Percentiles rank a stretch among this genome's conserved stretches.
These are phyloP conservation scores for Fusarium zealandicum DNA, from an alignment of 2,329 filamentous ascomycete species.

Conservation along the genomic window DNA sequence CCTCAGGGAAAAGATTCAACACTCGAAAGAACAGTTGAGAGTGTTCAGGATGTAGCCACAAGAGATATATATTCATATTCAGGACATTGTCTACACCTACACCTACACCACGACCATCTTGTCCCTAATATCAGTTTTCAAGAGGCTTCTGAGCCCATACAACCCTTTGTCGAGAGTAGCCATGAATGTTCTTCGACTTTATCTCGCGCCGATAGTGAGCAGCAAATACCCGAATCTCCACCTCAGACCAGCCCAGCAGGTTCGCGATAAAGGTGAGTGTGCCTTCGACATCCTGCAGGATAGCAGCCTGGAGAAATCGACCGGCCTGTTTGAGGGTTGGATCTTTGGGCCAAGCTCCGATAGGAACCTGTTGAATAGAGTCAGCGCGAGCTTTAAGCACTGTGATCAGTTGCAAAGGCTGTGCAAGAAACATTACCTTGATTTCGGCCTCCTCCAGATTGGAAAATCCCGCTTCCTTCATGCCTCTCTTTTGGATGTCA, in stretches of 20 bases:
- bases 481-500: not conserved
- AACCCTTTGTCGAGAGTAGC: slow-evolving; percentile 2
- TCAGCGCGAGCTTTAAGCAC: rapidly evolving
- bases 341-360: slow-evolving; percentile 9
- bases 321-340: slow-evolving; percentile 3
- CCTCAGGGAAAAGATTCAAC: too few species aligned
- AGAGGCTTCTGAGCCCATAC: slow-evolving; percentile 1
- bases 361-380: not conserved
- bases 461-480: not conserved
- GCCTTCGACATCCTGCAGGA: slow-evolving; percentile 2
- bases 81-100: too few species aligned
- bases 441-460: not conserved
- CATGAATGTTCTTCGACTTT: not conserved
- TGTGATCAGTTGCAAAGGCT: rapidly evolving
- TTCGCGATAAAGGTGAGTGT: slow-evolving; percentile 7
- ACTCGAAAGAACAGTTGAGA: too few species aligned
- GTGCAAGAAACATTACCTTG: not conserved
- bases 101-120: too few species aligned
- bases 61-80: too few species aligned
- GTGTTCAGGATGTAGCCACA: too few species aligned
- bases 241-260: not conserved
- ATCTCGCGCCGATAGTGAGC: slow-evolving; percentile 5
- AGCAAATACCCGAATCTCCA: slow-evolving; percentile 5
- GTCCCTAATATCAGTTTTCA: too few species aligned
- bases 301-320: slow-evolving; percentile 15